phyloP scores from a whole-genome alignment of 768 basidiomycete genomes.

The Agaricus subrufescens region DNA sequence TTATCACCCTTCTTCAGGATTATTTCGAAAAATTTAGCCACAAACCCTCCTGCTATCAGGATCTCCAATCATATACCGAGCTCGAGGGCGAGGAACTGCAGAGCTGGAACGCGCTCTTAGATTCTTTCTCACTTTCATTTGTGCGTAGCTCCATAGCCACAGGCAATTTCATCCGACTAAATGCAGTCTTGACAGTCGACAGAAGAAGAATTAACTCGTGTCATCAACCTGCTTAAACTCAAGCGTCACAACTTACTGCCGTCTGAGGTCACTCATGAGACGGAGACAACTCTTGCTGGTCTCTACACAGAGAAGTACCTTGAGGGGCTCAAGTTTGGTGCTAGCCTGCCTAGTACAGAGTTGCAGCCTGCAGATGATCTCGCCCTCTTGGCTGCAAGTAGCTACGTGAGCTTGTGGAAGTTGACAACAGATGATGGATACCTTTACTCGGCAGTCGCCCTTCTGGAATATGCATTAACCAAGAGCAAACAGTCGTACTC shows the following conservation, averaged over 20 bases:
- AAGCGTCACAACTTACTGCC: conserved; percentile 52
- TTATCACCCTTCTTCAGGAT: conserved; percentile 48
- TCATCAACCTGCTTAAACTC: conserved; percentile 75
- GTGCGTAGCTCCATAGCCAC: conserved; percentile 29
- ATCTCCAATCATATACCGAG: conserved; percentile 63
- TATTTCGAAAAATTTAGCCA: conserved; percentile 74
- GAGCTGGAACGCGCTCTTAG: conserved; percentile 52
- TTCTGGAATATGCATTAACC: conserved; percentile 68
- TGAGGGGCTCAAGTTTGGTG: conserved; percentile 61
- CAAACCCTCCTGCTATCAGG: conserved; percentile 86
- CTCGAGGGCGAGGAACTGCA: conserved; percentile 42
- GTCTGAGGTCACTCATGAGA: conserved; percentile 48
- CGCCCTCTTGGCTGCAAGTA: conserved; percentile 67
- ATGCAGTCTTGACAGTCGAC: conserved; percentile 34
- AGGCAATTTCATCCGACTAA: neutral
- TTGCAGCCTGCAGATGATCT: conserved; percentile 88
- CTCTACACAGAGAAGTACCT: conserved; percentile 61
- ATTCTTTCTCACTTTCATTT: conserved; percentile 39
- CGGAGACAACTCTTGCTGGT: conserved; percentile 47
- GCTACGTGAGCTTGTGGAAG: conserved; percentile 60
- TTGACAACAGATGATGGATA: conserved; percentile 48
- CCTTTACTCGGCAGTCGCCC: conserved; percentile 57
- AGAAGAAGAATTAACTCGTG: conserved; percentile 50
- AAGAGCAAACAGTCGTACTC: conserved; percentile 80
- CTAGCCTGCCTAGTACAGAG: conserved; percentile 64